A percentile compares a stretch with the other conserved stretches of the same genome.
Evolutionary conservation across 768 basidiomycete genomes (phyloP).

Genomic region (Kwoniella sp.): DNA sequence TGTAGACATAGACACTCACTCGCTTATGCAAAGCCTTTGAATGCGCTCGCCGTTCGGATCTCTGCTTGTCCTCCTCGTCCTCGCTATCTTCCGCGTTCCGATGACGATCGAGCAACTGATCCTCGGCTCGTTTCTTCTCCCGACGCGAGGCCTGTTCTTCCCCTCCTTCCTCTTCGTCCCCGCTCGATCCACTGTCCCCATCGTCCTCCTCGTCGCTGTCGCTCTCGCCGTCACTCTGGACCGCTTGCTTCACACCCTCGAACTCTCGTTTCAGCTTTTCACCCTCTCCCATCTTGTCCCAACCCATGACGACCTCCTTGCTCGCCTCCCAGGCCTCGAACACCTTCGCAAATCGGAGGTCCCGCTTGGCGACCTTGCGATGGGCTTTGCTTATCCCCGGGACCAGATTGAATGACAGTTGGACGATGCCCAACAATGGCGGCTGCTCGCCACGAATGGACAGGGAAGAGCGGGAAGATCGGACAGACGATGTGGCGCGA

Average conservation of each 20-base stretch:
- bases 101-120: conserved; percentile 1
- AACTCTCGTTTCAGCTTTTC: conserved; percentile 6
- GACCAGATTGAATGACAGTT: conserved; percentile 24
- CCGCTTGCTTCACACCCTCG: background rate
- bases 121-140: background rate
- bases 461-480: background rate
- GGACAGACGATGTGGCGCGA: too few species aligned
- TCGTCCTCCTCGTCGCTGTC: conserved; percentile 14
- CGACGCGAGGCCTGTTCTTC: background rate
- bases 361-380: conserved; percentile 35
- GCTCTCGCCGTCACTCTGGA: conserved; percentile 13
- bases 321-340: conserved; percentile 48
- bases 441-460: background rate
- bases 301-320: conserved; percentile 19
- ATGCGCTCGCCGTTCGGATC: conserved; percentile 37
- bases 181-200: background rate
- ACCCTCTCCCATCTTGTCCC: conserved; percentile 16
- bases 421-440: conserved; percentile 18
- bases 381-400: conserved; percentile 44
- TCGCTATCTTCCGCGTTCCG: conserved; percentile 6
- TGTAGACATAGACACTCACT: too few species aligned
- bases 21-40: conserved; percentile 39
- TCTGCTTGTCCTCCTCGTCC: conserved; percentile 8
- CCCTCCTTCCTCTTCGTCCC: conserved; percentile 1
- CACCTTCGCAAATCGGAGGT: conserved; percentile 40